phyloP scores from a whole-genome alignment of 1,139 yeast genomes.

The Blastobotrys indianensis region DNA sequence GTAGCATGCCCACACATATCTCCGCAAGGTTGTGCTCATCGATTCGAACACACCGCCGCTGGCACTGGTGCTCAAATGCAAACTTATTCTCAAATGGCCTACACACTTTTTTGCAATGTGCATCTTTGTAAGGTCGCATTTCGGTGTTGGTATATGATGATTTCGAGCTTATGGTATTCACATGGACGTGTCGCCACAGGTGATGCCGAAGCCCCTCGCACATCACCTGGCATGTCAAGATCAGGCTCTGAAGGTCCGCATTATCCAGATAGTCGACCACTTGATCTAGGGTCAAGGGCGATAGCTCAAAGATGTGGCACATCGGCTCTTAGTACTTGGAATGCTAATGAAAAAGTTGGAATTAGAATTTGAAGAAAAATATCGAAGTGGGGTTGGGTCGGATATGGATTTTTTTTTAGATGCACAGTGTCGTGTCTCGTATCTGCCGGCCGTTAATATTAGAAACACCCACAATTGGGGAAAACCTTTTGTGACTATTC shows the following conservation, averaged over 20 bases:
- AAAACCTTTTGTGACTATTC: no score
- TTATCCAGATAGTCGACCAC: slow-evolving; percentile 7
- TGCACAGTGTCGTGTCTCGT: no score
- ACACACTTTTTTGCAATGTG: background rate
- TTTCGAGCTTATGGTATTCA: slow-evolving; percentile 8
- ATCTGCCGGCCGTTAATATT: no score
- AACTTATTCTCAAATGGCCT: background rate
- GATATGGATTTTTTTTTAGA: no score
- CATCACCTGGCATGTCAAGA: slow-evolving; percentile 9
- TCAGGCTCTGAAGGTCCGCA: slow-evolving; percentile 4
- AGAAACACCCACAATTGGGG: no score
- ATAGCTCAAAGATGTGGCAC: slow-evolving; percentile 4
- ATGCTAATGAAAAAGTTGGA: no score
- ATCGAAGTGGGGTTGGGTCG: no score
- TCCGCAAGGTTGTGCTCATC: slow-evolving; percentile 11
- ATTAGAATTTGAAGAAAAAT: no score
- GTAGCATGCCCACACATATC: slow-evolving; percentile 9
- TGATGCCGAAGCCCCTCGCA: slow-evolving; percentile 9
- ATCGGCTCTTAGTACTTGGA: no score
- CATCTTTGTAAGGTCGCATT: slow-evolving; percentile 3
- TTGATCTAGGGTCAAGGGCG: slow-evolving; percentile 5
- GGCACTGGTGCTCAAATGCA: slow-evolving; percentile 8
- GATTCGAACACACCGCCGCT: slow-evolving; percentile 9
- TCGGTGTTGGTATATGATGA: slow-evolving; percentile 10
- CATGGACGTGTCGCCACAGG: slow-evolving; percentile 11